These are phyloP conservation scores for Candida arabinofermentans DNA, from an alignment of 805 yeast species.

Conservation along the genomic window DNA sequence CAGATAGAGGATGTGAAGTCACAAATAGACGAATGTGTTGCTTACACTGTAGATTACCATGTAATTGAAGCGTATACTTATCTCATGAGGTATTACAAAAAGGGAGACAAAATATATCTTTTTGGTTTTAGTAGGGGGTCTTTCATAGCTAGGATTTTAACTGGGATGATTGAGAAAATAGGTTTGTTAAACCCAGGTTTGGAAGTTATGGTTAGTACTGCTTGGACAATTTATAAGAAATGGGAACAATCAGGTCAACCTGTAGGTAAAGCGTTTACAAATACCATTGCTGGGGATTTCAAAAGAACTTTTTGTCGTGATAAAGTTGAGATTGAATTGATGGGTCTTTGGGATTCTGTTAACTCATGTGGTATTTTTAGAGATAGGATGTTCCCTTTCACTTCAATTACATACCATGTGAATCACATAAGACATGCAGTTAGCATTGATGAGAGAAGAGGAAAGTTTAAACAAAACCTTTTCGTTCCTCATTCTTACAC, in stretches of 20 bases:
- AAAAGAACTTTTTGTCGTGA: conserved; percentile 46
- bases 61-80: conserved; percentile 54
- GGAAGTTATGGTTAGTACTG: conserved; percentile 52
- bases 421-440: conserved; percentile 64
- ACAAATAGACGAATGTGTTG: conserved; percentile 35
- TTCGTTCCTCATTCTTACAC: conserved; percentile 41
- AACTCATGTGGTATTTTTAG: conserved; percentile 60
- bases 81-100: conserved; percentile 43
- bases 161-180: conserved; percentile 63
- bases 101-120: conserved; percentile 49
- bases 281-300: conserved; percentile 49
- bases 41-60: conserved; percentile 51
- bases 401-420: conserved; percentile 47
- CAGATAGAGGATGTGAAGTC: conserved; percentile 9
- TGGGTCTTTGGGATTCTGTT: conserved; percentile 69
- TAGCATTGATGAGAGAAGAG: conserved; percentile 62
- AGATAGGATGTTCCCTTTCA: conserved; percentile 56
- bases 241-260: conserved; percentile 66
- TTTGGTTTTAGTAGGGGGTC: conserved; percentile 67
- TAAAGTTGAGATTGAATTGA: conserved; percentile 44
- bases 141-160: conserved; percentile 57
- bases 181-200: conserved; percentile 54
- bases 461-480: conserved; percentile 55
- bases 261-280: conserved; percentile 30
- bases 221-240: conserved; percentile 57